phyloP scores from a whole-genome alignment of 2,329 filamentous ascomycete genomes.

The Verticillium dahliae region DNA sequence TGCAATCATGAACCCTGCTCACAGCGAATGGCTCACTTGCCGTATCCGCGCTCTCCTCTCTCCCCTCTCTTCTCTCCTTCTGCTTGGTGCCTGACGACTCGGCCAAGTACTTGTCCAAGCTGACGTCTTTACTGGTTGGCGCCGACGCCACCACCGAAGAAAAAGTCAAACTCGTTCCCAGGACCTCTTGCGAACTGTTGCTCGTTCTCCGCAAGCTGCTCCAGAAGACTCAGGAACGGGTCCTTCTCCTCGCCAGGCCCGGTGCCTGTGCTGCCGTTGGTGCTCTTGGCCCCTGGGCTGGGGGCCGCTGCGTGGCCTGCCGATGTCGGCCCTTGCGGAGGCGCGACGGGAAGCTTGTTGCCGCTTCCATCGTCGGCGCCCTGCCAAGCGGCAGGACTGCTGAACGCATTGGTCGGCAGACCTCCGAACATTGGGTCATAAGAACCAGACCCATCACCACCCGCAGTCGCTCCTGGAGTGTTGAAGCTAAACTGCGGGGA shows the following conservation, averaged over 20 bases:
- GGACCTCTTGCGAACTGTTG: conserved; percentile 52
- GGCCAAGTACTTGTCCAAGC: too few species aligned
- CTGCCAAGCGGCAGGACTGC: conserved; percentile 46
- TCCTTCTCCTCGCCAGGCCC: conserved; percentile 62
- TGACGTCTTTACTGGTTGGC: conserved; percentile 6
- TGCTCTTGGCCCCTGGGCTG: conserved; percentile 36
- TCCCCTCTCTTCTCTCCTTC: too few species aligned
- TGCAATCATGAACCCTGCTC: background rate
- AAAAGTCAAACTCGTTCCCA: conserved; percentile 73
- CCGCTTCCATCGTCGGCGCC: conserved; percentile 24
- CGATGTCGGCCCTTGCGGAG: background rate
- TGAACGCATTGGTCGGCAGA: conserved; percentile 44
- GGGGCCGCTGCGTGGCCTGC: conserved; percentile 6
- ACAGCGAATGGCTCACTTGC: background rate
- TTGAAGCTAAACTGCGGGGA: conserved; percentile 36
- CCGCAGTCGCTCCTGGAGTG: conserved; percentile 20
- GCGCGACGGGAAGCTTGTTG: background rate
- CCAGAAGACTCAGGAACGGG: conserved; percentile 70
- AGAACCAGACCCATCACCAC: conserved; percentile 23
- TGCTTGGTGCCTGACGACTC: too few species aligned
- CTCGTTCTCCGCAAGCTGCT: conserved; percentile 80
- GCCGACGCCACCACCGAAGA: conserved; percentile 36
- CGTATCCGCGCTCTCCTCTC: too few species aligned
- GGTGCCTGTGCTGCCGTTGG: conserved; percentile 41
- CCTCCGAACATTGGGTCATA: conserved; percentile 57